Evolutionary conservation across 805 yeast species (phyloP), one percentile per base, ranked within the genome.

Genomic region (Brettanomyces naardenensis): DNA sequence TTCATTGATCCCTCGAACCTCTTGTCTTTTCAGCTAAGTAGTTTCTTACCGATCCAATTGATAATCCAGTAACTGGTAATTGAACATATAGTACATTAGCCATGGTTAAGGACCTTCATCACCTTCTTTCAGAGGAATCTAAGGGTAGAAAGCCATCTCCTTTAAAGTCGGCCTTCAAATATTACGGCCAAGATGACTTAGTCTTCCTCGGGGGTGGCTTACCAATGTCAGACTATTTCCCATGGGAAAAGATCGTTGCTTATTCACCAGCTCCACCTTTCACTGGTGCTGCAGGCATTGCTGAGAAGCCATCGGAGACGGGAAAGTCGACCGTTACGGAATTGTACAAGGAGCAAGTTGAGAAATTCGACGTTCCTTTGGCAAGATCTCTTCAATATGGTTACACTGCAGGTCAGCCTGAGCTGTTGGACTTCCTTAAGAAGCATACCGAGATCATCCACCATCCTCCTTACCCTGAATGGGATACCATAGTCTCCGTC

Each of bases 151-250:
- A 71, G 35, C 75, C 81, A 26, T 87, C 96, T 10, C 80, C 86
- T 11, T 71, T 90, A 62, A 90, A 92, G 65, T 64, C 76, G 28
- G 94, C 95, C 14, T 86, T 90, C 69, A 78, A 77, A 55, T 81
- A 83, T 66, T 81, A 67, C 53, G 65, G 67, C 31, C 71, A 75
- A 45, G 95, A 95, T 25, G 75, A 80, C 37, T 69, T 92, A 54
- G 78, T 87, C 40, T 89, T 88, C 56, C 73, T 90, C 39, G 97
- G 97, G 39, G 98, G 97, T 51, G 98, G 98, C 6, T 73, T 90
- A 50, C 98, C 98, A 11, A 65, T 86, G 58, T 66, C 95, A 19
- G 90, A 83, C 45, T 83, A 85, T 62, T 90, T 90, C 73, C 97
- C 98, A 31, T 86, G 90, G 73, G 86, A 88, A 52, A 74, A 77